Conservation (phyloP, 2,329 filamentous ascomycete species). For the Epichloe hybrida region DNA sequence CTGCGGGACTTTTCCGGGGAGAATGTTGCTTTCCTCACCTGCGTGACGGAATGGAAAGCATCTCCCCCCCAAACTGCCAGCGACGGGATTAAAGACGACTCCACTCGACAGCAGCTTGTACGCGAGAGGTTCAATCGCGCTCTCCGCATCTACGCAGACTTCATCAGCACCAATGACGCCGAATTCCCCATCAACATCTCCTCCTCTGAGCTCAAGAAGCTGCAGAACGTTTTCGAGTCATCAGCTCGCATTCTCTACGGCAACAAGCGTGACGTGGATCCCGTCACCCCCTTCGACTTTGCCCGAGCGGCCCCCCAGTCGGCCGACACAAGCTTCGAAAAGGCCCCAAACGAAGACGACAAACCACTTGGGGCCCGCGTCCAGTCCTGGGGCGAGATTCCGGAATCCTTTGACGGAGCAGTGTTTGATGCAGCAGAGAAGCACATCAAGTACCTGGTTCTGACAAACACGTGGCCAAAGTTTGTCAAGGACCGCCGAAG, state of each 20-base stretch:
- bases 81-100: conserved; percentile 10
- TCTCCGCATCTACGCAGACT: conserved; percentile 46
- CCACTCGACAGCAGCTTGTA: conserved; percentile 17
- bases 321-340: neutral
- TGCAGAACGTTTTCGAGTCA: conserved; percentile 42
- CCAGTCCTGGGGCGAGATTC: conserved; percentile 28
- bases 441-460: conserved; percentile 52
- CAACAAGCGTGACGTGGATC: conserved; percentile 20
- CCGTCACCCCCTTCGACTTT: conserved; percentile 24
- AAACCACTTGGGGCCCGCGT: conserved; percentile 5
- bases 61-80: conserved; percentile 14
- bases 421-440: conserved; percentile 47
- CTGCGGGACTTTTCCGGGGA: conserved; percentile 56
- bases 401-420: conserved; percentile 31
- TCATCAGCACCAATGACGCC: conserved; percentile 44
- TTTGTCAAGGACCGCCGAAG: conserved; percentile 29
- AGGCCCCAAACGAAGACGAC: neutral
- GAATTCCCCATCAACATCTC: conserved; percentile 54
- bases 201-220: conserved; percentile 32
- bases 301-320: neutral
- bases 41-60: conserved; percentile 42
- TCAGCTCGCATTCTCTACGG: conserved; percentile 31
- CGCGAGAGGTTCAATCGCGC: conserved; percentile 42
- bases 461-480: conserved; percentile 56
- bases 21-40: conserved; percentile 53